phyloP scores from a whole-genome alignment of 306 rosid genomes.

The Cicer pinnatifidum region DNA sequence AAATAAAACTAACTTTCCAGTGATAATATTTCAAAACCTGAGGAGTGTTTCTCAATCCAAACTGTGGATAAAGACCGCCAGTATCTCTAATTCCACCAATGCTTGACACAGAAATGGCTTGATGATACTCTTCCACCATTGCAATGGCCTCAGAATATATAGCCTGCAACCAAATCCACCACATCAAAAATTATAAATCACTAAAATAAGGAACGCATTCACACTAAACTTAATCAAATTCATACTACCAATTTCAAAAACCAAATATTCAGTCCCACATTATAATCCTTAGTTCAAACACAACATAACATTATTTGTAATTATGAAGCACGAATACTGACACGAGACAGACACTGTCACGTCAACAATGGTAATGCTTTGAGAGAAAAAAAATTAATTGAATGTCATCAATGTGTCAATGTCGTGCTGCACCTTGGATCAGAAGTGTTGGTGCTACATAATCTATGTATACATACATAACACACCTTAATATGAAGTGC shows the following conservation, averaged over 20 bases:
- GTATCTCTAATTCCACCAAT: constrained; percentile 74
- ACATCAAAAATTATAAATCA: constrained; percentile 29
- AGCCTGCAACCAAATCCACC: constrained; percentile 62
- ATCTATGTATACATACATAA: no score
- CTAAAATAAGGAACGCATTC: constrained; percentile 30
- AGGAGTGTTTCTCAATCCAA: constrained; percentile 73
- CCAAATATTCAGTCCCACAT: constrained; percentile 2
- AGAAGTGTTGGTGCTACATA: no score
- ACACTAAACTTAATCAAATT: constrained; percentile 35
- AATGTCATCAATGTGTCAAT: no score
- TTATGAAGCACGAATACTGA: no score
- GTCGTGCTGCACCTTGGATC: no score
- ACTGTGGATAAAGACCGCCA: constrained; percentile 61
- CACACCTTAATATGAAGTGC: no score
- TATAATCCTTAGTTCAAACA: constrained; percentile 10
- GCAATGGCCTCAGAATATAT: constrained; percentile 82
- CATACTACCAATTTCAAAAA: constrained; percentile 14
- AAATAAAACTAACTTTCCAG: neutral
- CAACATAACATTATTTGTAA: neutral
- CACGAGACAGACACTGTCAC: no score
- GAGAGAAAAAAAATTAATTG: no score
- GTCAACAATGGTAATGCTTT: no score
- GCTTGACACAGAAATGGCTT: constrained; percentile 65
- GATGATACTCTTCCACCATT: constrained; percentile 91
- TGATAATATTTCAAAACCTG: constrained; percentile 58